Evolutionary conservation across 164 flowering plant species (phyloP).

Genomic region (Aristolochia contorta): DNA sequence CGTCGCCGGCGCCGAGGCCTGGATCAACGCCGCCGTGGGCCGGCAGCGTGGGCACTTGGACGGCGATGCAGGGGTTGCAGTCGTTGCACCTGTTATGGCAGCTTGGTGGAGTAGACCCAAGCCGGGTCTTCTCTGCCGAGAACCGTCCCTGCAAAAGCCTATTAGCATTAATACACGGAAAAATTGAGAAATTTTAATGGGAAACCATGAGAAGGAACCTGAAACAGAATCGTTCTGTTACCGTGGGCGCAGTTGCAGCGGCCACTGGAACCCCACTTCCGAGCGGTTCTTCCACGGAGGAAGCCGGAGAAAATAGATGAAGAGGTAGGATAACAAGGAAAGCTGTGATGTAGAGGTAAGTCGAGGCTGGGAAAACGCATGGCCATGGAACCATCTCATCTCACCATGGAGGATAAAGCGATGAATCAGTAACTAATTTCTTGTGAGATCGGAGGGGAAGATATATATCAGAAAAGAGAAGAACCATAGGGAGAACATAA

Average conservation of each 20-base stretch:
- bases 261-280: slow-evolving; percentile 9
- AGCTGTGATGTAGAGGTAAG: slow-evolving; percentile 9
- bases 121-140: slow-evolving; percentile 39
- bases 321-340: slow-evolving; percentile 8
- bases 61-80: slow-evolving; percentile 86
- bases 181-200: not conserved
- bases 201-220: not conserved
- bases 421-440: not conserved
- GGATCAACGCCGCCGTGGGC: slow-evolving; percentile 22
- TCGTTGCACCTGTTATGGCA: slow-evolving; percentile 79
- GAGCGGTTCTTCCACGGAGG: slow-evolving; percentile 4
- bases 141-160: slow-evolving; percentile 27
- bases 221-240: not conserved
- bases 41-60: slow-evolving; percentile 56
- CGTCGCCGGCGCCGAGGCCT: slow-evolving; percentile 1
- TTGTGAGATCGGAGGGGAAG: not conserved
- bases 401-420: slow-evolving; percentile 3
- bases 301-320: slow-evolving; percentile 13
- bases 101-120: slow-evolving; percentile 90
- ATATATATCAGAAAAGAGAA: not conserved
- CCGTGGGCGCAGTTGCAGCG: not conserved
- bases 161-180: not conserved
- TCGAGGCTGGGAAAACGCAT: slow-evolving; percentile 10
- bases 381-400: slow-evolving; percentile 15
- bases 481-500: too few relatives aligned